Base-by-base conservation (phyloP, 106 monocot genomes). In the Triglochin maritima region DNA sequence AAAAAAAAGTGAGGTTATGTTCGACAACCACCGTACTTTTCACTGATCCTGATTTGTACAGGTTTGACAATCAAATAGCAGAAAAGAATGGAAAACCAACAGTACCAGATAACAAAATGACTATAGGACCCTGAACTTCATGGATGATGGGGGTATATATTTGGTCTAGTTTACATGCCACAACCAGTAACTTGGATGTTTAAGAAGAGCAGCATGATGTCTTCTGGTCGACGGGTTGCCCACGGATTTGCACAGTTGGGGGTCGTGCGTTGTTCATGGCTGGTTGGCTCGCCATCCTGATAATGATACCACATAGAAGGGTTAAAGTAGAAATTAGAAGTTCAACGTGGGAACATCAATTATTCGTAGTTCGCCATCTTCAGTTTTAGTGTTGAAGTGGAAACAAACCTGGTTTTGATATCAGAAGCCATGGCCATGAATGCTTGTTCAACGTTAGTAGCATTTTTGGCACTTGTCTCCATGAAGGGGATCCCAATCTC, bases 401-500 rank as follows among this genome's bases (percentile, higher is more conserved):
- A 57, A 46, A 9, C 17, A 13, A 46, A 71, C 71, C 71, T 71
- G 60, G 44, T 71, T 41, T 71, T 71, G 49, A 71, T 71, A 44
- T 71, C 71, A 9, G 71, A 57, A 60, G 71, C 50, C 71, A 71
- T 71, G 9, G 71, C 71, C 71, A 71, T 71, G 59, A 71, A 71
- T 16, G 71, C 71, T 45, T 71, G 71, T 50, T 71, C 71, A 9
- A 71, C 71, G 60, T 71, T 71, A 51, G 71, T 71, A 12, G 71
- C 71, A 71, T 61, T 71, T 60, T 71, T 71, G 1, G 71, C 71
- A 71, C 71, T 71, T 59, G 71, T 71, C 50, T 71, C 71, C 71
- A 71, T 71, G 47, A 71, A 71, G 15, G 71, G 71, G 8, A 71
- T 71, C 49, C 71, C 71, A 7, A 71, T 71, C 60, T 71, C 71